Evolutionary conservation across 345 rosid genomes (phyloP).

Genomic region (Adansonia digitata): DNA sequence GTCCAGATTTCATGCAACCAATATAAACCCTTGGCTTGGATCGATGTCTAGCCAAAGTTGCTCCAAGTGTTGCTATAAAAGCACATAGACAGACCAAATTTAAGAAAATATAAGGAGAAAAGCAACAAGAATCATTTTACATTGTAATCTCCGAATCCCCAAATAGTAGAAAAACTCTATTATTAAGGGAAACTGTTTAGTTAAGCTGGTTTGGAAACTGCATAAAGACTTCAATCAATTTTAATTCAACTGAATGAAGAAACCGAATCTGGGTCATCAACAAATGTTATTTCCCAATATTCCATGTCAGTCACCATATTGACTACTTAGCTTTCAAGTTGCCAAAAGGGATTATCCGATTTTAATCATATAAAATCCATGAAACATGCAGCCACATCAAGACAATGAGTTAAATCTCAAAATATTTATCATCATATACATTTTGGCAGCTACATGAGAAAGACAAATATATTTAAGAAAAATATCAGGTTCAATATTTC

Average conservation of each 20-base stretch:
- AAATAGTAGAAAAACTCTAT: background rate
- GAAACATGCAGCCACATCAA: background rate
- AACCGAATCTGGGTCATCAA: background rate
- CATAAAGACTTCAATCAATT: background rate
- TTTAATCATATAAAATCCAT: background rate
- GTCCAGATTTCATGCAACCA: conserved; percentile 99
- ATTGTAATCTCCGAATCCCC: background rate
- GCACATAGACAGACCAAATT: conserved; percentile 4
- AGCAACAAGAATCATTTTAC: background rate
- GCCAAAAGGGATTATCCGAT: background rate
- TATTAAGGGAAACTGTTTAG: background rate
- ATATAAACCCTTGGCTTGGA: conserved; percentile 75
- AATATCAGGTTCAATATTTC: background rate
- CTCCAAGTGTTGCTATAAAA: conserved; percentile 85
- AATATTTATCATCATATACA: background rate
- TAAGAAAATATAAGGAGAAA: background rate
- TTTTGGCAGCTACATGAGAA: background rate
- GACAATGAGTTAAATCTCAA: background rate
- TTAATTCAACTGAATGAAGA: background rate
- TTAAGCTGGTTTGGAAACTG: background rate
- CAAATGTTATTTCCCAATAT: background rate
- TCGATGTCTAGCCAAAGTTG: conserved; percentile 69
- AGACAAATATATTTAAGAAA: background rate
- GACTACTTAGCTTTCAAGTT: background rate
- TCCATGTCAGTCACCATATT: background rate